These are phyloP conservation scores for Cercospora beticola DNA, from an alignment of 2,329 filamentous ascomycete genomes.

Conservation along the genomic window DNA sequence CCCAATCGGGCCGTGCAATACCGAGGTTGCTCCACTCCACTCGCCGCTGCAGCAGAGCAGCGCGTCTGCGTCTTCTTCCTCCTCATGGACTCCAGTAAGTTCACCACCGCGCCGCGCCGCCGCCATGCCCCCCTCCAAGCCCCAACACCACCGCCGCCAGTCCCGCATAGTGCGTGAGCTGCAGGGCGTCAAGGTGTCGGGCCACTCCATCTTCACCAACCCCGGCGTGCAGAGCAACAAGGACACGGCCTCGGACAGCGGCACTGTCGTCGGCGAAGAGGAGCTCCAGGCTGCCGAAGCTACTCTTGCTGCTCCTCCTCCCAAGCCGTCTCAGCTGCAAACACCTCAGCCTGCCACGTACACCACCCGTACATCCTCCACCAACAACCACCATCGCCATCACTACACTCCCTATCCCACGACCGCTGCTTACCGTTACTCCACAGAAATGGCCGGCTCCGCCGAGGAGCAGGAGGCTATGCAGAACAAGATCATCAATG, in stretches of 20 bases:
- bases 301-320: background rate
- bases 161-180: slow-evolving; percentile 12
- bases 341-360: background rate
- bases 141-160: slow-evolving; percentile 5
- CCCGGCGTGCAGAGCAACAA: slow-evolving; percentile 10
- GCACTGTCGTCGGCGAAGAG: slow-evolving; percentile 11
- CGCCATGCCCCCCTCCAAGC: background rate
- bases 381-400: background rate
- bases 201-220: slow-evolving; percentile 19
- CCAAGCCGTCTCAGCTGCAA: background rate
- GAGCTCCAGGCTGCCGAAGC: background rate
- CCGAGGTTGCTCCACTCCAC: slow-evolving; percentile 10
- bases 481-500: slow-evolving; percentile 89
- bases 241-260: slow-evolving; percentile 15
- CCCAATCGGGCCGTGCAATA: slow-evolving; percentile 5
- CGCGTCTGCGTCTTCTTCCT: background rate
- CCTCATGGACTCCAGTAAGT: slow-evolving; percentile 29
- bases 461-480: slow-evolving; percentile 40
- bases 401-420: background rate
- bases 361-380: background rate
- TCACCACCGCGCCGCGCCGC: background rate
- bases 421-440: slow-evolving; percentile 6
- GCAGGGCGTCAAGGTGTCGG: slow-evolving; percentile 15
- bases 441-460: slow-evolving; percentile 21
- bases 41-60: background rate